A percentile compares a stretch with the other conserved stretches of the same genome.
These are phyloP conservation scores for Neonectria punicea DNA, from an alignment of 2,329 filamentous ascomycete species.

Conservation along the genomic window DNA sequence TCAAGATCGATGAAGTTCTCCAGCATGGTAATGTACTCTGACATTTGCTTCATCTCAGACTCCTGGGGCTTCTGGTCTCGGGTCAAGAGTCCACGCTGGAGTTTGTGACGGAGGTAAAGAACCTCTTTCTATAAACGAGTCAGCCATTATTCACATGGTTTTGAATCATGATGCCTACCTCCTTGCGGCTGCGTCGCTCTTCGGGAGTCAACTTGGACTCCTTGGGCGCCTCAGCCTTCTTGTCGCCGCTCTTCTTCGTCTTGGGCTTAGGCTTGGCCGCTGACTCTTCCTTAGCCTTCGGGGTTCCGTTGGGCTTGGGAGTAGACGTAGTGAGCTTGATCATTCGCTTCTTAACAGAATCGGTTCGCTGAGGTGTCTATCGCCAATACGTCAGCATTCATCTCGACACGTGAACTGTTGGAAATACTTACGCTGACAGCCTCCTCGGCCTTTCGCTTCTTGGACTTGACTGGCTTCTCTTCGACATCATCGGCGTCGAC, in stretches of 20 bases:
- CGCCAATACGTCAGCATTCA: conserved; percentile 27
- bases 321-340: conserved; percentile 73
- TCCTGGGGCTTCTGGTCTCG: conserved; percentile 87
- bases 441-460: conserved; percentile 91
- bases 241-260: conserved; percentile 68
- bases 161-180: conserved; percentile 54
- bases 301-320: conserved; percentile 74
- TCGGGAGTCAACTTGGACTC: conserved; percentile 68
- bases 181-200: conserved; percentile 68
- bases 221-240: conserved; percentile 63
- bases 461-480: conserved; percentile 68
- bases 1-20: conserved; percentile 85
- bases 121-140: conserved; percentile 72
- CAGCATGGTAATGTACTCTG: conserved; percentile 80
- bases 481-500: conserved; percentile 66
- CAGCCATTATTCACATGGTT: conserved; percentile 38
- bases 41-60: conserved; percentile 83
- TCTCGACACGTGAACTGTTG: background rate
- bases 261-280: conserved; percentile 63
- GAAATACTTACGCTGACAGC: conserved; percentile 61
- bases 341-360: conserved; percentile 75
- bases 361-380: conserved; percentile 67
- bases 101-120: conserved; percentile 91
- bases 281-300: conserved; percentile 68
- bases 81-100: conserved; percentile 93